Evolutionary conservation across 306 rosid species (phyloP), one percentile per base, ranked within the genome.

Genomic region (Inga oerstediana): DNA sequence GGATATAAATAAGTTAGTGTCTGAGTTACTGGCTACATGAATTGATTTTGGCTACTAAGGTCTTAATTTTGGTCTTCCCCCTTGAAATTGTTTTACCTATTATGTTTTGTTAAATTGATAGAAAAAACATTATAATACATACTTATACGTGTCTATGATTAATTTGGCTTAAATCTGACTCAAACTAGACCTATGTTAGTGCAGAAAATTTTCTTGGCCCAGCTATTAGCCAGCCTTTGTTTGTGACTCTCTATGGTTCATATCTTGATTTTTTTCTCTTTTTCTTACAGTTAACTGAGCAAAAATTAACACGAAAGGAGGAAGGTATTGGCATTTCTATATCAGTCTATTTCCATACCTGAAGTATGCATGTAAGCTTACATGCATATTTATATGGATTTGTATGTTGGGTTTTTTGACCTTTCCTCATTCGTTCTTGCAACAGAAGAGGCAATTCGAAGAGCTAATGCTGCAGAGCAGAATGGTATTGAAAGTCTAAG

Each of bases 401-500:
- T 46, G 54, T 58, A 4, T 81, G 59, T 72, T 86, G 77, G 62
- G 56, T 81, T 77, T 61, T 3, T 51, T 79, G 69, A 82, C 82
- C 81, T 46, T 83, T 77, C 30, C 88, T 79, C 73, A 69, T 86
- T 81, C 86, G 85, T 80, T 82, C 80, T 66, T 77, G 51, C 30
- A 76, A 89, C 91, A 95, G 97, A 93, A 81, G 97, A 96, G 86
- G 97, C 92, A 84, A 84, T 89, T 67, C 91, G 94, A 58, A 96
- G 99, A 87, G 87, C 88, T 68, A 84, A 84, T 27, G 99, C 97
- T 52, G 75, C 84, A 72, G 96, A 93, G 91, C 64, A 15, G 79
- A 20, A 90, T 89, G 98, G 80, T 43, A 54, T 86, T 20, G 82
- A 44, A 11, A 20, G 66, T 84, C 84, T 93, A 83, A 95, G 98